A percentile compares a stretch with the other conserved stretches of the same genome.
These are phyloP conservation scores for Eimeria sp. DNA, from an alignment of 169 alveolate genomes.

Conservation along the genomic window DNA sequence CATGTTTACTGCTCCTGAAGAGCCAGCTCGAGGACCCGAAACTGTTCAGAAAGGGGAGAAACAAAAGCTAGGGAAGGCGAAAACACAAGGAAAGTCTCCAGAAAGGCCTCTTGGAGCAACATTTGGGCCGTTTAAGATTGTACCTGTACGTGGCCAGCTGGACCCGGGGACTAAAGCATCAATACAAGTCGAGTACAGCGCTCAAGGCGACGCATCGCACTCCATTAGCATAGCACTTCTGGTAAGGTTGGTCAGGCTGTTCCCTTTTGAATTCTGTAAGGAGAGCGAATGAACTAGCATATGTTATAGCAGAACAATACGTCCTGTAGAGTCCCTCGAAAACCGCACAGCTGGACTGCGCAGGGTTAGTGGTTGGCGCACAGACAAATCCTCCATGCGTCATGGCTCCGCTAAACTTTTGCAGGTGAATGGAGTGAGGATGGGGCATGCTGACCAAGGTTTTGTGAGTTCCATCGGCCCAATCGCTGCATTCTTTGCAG, in stretches of 20 bases:
- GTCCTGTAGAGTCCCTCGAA: background rate
- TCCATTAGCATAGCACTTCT: slow-evolving; percentile 77
- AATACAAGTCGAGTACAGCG: slow-evolving; percentile 70
- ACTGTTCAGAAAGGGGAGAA: slow-evolving; percentile 87
- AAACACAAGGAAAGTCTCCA: slow-evolving; percentile 5
- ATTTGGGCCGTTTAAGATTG: slow-evolving; percentile 76
- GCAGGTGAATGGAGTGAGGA: slow-evolving; percentile 79
- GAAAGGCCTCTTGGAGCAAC: slow-evolving; percentile 52
- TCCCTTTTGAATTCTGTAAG: background rate
- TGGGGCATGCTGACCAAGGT: slow-evolving; percentile 57
- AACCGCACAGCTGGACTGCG: background rate
- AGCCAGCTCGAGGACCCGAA: background rate
- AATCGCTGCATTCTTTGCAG: slow-evolving; percentile 51
- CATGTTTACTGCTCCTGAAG: slow-evolving; percentile 43
- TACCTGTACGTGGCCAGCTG: slow-evolving; percentile 81
- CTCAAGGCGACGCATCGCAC: slow-evolving; percentile 81
- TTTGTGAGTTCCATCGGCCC: slow-evolving; percentile 65
- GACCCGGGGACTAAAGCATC: slow-evolving; percentile 72
- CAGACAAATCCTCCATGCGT: background rate
- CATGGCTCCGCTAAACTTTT: background rate
- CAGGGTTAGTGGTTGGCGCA: background rate
- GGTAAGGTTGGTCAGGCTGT: background rate
- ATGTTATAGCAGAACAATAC: background rate
- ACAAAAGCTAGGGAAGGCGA: slow-evolving; percentile 21
- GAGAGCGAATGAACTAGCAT: background rate